phyloP scores from a whole-genome alignment of 176 grass and related monocot species.

The Zizania latifolia region DNA sequence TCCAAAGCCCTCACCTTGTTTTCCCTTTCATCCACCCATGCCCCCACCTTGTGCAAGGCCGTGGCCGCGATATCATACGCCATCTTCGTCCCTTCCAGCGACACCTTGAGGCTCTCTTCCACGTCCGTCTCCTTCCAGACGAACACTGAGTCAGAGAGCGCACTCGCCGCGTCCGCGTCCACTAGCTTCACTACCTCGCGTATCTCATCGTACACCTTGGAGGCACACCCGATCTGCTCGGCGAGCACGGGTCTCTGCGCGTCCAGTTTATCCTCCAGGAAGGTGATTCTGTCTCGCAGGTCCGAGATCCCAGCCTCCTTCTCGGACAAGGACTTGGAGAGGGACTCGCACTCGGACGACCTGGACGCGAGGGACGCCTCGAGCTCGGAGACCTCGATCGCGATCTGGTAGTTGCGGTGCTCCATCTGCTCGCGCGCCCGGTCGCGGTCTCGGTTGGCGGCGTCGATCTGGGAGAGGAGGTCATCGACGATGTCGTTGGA shows the following conservation, averaged over 20 bases:
- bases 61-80: constrained; percentile 46
- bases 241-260: constrained; percentile 73
- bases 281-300: constrained; percentile 23
- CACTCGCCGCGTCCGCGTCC: constrained; percentile 24
- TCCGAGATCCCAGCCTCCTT: constrained; percentile 51
- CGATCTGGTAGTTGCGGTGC: constrained; percentile 92
- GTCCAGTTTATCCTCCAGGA: constrained; percentile 56
- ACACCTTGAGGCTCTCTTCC: constrained; percentile 71
- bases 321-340: constrained; percentile 44
- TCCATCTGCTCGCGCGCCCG: constrained; percentile 64
- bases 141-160: constrained; percentile 55
- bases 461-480: constrained; percentile 66
- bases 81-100: constrained; percentile 58
- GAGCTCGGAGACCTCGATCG: constrained; percentile 96
- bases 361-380: constrained; percentile 47
- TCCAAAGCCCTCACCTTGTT: constrained; percentile 32
- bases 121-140: constrained; percentile 68
- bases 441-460: constrained; percentile 51
- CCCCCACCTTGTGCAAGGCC: constrained; percentile 54
- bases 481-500: constrained; percentile 92
- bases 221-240: constrained; percentile 64
- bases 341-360: constrained; percentile 43
- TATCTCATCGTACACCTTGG: constrained; percentile 60
- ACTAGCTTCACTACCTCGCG: constrained; percentile 49
- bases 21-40: constrained; percentile 39